Base-by-base conservation (phyloP, 2,329 filamentous ascomycete species). In the Blastomyces percursus region DNA sequence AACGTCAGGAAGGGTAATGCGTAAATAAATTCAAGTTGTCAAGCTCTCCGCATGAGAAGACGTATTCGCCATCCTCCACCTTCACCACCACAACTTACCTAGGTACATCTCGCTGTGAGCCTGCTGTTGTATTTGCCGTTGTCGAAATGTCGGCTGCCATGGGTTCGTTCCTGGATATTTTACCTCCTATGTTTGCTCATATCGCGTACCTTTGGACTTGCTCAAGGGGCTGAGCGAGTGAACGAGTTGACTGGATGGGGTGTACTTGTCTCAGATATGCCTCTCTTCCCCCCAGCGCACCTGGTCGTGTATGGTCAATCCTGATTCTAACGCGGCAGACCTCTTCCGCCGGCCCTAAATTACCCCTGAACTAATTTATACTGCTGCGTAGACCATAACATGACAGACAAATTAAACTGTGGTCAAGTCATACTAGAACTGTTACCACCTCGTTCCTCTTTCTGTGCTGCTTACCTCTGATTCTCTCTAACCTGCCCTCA, bases 171-270 rank as follows among this genome's bases (percentile, higher is more conserved):
- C 38, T 51, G 32, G 50, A 61, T 42, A 58, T 61, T 30, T 30
- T 30, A 19, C 38, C 40, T 38, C 50, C 55, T 14, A 44, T 12
- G 42, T 35, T 9, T 58, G 38, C 44, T 61, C 27, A 35, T 60
- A 27, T 48, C 38, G 8, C 30, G 38, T 46, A 38, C 2, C 57
- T 48, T 21, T 61, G 21, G 42, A 55, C 30, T 24, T 61, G 11
- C 30, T 63, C 12, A 48, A 40, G 24, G 42, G 51, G 30, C 48
- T 46, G 62, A 61, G 61, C 58, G 56, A 44, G 27, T 56, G 58
- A 27, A 62, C 48, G 48, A 61, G 30, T 4, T 61, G 52, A 50
- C 50, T 14, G 58, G 56, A 16, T n/a, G 59, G 19, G 59, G 50
- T n/a, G n/a, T n/a, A n/a, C n/a, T n/a, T n/a, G n/a, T n/a, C n/a